These are phyloP conservation scores for Saturnispora serradocipensis DNA, from an alignment of 805 yeast species.

Conservation along the genomic window DNA sequence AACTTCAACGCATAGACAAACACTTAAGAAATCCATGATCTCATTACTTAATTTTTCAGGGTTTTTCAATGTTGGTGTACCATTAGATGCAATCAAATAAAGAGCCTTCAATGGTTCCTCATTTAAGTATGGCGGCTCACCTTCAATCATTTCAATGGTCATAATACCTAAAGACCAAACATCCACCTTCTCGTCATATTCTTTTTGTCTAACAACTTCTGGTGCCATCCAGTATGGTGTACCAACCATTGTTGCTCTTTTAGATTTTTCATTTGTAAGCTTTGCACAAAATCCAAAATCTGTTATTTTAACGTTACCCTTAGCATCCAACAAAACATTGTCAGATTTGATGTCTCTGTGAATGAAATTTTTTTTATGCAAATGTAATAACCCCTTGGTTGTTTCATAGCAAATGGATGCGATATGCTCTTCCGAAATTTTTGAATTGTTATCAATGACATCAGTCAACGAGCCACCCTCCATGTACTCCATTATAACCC, in stretches of 20 bases:
- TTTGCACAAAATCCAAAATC: conserved; percentile 97
- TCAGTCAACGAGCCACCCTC: conserved; percentile 98
- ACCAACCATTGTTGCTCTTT: conserved; percentile 97
- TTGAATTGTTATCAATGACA: conserved; percentile 81
- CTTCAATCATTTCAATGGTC: conserved; percentile 98
- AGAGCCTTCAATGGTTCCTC: conserved; percentile 93
- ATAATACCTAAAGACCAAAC: conserved; percentile 97
- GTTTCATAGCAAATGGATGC: conserved; percentile 88
- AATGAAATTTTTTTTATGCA: conserved; percentile 86
- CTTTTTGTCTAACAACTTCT: conserved; percentile 89
- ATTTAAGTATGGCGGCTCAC: conserved; percentile 96
- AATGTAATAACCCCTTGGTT: conserved; percentile 79
- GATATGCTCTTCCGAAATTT: conserved; percentile 77
- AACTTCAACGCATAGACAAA: conserved; percentile 91
- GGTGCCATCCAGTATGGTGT: conserved; percentile 99
- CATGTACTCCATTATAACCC: conserved; percentile 99
- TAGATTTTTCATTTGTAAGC: conserved; percentile 66
- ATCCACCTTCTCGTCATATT: conserved; percentile 94
- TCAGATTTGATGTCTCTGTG: conserved; percentile 97
- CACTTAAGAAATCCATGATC: conserved; percentile 78
- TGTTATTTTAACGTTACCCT: conserved; percentile 85
- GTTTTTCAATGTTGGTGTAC: conserved; percentile 88
- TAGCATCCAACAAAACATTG: conserved; percentile 74
- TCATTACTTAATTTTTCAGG: conserved; percentile 64
- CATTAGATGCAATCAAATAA: conserved; percentile 90